phyloP scores from a whole-genome alignment of 768 basidiomycete genomes.

The Lentinula edodes region DNA sequence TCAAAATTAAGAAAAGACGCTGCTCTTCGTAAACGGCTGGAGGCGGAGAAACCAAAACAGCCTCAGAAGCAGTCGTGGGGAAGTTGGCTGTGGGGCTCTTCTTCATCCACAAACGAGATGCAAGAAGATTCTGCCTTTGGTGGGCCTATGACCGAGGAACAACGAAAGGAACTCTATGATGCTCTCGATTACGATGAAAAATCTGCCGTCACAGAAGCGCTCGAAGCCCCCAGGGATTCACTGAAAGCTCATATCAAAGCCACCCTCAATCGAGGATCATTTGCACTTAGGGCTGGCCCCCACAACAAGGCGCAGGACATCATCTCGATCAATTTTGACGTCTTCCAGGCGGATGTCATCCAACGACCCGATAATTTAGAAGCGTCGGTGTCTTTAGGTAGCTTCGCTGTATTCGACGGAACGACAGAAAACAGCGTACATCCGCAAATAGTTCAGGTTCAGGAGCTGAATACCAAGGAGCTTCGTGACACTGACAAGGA shows the following conservation, averaged over 20 bases:
- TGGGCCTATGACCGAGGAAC: slow-evolving; percentile 80
- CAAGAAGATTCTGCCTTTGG: slow-evolving; percentile 54
- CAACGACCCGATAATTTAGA: slow-evolving; percentile 89
- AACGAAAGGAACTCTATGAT: slow-evolving; percentile 85
- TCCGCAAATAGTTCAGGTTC: slow-evolving; percentile 83
- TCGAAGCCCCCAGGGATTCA: slow-evolving; percentile 74
- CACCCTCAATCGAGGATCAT: slow-evolving; percentile 82
- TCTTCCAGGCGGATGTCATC: slow-evolving; percentile 76
- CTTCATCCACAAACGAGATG: slow-evolving; percentile 21
- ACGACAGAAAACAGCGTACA: slow-evolving; percentile 76
- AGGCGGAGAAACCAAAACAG: slow-evolving; percentile 56
- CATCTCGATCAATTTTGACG: slow-evolving; percentile 81
- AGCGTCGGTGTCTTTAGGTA: slow-evolving; percentile 76
- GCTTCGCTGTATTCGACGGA: slow-evolving; percentile 88
- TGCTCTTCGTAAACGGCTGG: slow-evolving; percentile 61
- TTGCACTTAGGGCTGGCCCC: slow-evolving; percentile 74
- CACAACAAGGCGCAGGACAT: slow-evolving; percentile 62
- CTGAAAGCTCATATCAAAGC: slow-evolving; percentile 71
- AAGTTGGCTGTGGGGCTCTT: slow-evolving; percentile 83
- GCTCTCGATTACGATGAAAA: slow-evolving; percentile 91
- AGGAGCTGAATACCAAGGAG: slow-evolving; percentile 17
- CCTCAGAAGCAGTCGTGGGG: slow-evolving; percentile 51
- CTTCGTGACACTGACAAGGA: slow-evolving; percentile 15
- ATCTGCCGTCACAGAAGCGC: slow-evolving; percentile 58
- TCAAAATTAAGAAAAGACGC: slow-evolving; percentile 84